phyloP scores from a whole-genome alignment of 441 rosid genomes.

The Hypseocharis bilobata region DNA sequence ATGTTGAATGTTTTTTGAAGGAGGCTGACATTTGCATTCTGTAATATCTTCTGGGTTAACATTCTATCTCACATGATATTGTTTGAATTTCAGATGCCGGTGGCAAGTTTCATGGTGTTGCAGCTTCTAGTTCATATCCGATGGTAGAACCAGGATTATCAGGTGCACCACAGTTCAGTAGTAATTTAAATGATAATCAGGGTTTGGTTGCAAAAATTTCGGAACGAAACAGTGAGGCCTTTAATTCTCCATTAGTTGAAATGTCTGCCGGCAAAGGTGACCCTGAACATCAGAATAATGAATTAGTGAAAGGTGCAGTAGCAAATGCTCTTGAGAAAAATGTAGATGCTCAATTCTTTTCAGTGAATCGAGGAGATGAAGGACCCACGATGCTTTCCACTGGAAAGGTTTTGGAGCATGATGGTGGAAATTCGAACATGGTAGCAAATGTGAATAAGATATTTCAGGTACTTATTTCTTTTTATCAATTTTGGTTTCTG shows the following conservation, averaged over 20 bases:
- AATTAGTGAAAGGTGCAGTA: slow-evolving; percentile 14
- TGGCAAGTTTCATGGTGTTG: slow-evolving; percentile 44
- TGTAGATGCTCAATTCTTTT: slow-evolving; percentile 26
- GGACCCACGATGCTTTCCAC: slow-evolving; percentile 26
- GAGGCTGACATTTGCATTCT: not conserved
- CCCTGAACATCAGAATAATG: slow-evolving; percentile 25
- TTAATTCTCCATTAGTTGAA: slow-evolving; percentile 4
- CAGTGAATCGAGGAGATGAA: slow-evolving; percentile 36
- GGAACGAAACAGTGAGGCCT: slow-evolving; percentile 15
- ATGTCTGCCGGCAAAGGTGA: not conserved
- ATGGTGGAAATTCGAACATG: slow-evolving; percentile 39
- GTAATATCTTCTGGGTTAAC: slow-evolving; percentile 2
- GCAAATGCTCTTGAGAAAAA: slow-evolving; percentile 23
- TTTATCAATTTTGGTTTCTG: not conserved
- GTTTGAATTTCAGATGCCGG: slow-evolving; percentile 36
- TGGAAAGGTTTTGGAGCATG: slow-evolving; percentile 43
- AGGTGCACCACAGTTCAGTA: slow-evolving; percentile 26
- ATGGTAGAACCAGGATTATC: slow-evolving; percentile 37
- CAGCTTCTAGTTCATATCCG: slow-evolving; percentile 34
- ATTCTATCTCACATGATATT: slow-evolving; percentile 16
- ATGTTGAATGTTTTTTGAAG: not conserved
- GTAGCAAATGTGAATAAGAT: slow-evolving; percentile 37
- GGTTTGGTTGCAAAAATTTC: slow-evolving; percentile 14
- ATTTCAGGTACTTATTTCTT: slow-evolving; percentile 37
- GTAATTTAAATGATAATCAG: slow-evolving; percentile 19